Conservation (phyloP, 768 basidiomycete genomes). For the Albatrellus ellisii region DNA sequence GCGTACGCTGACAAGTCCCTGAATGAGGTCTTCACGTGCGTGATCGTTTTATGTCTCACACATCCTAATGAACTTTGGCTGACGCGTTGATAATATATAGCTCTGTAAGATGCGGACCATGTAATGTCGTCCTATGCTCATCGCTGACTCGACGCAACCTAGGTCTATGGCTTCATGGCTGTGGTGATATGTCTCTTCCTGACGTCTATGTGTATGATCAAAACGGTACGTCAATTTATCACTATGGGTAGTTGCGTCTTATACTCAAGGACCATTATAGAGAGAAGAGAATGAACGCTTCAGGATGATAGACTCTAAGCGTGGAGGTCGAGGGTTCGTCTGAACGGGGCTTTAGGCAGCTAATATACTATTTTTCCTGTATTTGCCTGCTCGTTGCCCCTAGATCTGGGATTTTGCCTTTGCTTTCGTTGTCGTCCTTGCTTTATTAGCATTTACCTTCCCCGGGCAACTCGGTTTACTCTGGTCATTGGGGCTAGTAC, state of each 20-base stretch:
- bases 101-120: too few species aligned
- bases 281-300: constrained; percentile 74
- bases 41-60: constrained; percentile 11
- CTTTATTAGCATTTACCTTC: too few species aligned
- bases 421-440: too few species aligned
- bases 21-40: constrained; percentile 77
- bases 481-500: too few species aligned
- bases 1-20: constrained; percentile 56
- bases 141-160: too few species aligned
- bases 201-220: constrained; percentile 77
- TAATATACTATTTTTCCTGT: too few species aligned
- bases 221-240: constrained; percentile 46
- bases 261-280: constrained; percentile 23
- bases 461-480: too few species aligned
- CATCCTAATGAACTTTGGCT: background rate
- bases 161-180: constrained; percentile 80
- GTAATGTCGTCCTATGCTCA: too few species aligned
- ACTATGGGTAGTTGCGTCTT: background rate
- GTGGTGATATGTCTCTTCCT: constrained; percentile 65
- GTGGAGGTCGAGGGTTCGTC: constrained; percentile 79
- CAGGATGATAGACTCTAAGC: constrained; percentile 81
- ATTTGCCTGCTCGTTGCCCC: too few species aligned
- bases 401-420: too few species aligned
- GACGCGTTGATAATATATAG: constrained; percentile 17
- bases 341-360: too few species aligned